Base-by-base conservation (phyloP, 169 alveolate species). In the Babesia bovis region DNA sequence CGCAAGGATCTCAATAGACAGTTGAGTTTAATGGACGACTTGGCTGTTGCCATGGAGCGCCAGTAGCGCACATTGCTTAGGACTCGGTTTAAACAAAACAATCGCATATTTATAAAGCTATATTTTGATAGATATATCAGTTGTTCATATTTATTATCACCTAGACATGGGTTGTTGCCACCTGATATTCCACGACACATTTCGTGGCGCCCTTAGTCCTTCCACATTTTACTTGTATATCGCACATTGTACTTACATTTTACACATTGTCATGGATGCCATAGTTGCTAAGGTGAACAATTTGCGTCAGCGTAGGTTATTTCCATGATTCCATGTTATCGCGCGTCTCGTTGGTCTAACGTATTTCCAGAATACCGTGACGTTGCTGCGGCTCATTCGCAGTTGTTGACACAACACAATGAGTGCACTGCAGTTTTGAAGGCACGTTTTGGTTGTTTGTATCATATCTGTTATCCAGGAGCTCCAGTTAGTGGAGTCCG, bases 401-500 rank as follows among this genome's bases (percentile, higher is more conserved):
- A 79, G 58, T 77, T 79, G 28, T 40, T 69, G n/a, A 79, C 87
- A 21, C 87, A 79, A 53, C 79, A 70, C 32, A 79, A 59, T 55
- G 87, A 79, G 59, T 69, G 74, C 26, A 69, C 56, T 2, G 57
- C 70, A 0, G 87, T 63, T 38, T 40, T 79, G 40, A 63, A 79
- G 59, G 87, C 63, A 23, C 25, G 41, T 35, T 19, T 15, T n/a
- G 26, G 26, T 9, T 17, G 19, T 26, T 12, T 23, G 38, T 21
- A 33, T 28, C 10, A 23, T 47, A 33, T 17, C 21, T 5, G 26
- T 4, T 32, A 25, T 17, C 10, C 45, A 79, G 87, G 87, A 79
- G 40, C 55, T 79, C 25, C 38, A 68, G 33, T 58, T 79, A 3
- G 52, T 67, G 70, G 87, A 79, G 32, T 72, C 50, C 13, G 83